Percentiles rank a stretch among this genome's conserved stretches.
Conservation (phyloP, 2,329 filamentous ascomycete genomes). For the Fusarium annulatum region DNA sequence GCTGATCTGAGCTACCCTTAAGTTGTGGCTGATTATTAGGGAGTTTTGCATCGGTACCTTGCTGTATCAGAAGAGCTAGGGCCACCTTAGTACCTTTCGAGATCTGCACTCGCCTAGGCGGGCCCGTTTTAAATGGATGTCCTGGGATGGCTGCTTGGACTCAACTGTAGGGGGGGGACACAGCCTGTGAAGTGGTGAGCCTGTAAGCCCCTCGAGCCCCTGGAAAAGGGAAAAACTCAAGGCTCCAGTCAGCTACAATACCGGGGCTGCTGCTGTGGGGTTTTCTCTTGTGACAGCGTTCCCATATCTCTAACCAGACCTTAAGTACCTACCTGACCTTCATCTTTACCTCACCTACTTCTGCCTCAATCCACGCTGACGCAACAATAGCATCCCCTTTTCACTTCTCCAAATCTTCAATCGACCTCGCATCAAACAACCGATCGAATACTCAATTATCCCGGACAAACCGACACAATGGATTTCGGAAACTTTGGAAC, state of each 20-base stretch:
- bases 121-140: slow-evolving; percentile 19
- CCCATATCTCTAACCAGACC: slow-evolving; percentile 36
- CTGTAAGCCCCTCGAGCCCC: slow-evolving; percentile 39
- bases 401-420: slow-evolving; percentile 25
- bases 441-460: slow-evolving; percentile 6
- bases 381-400: slow-evolving; percentile 33
- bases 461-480: slow-evolving; percentile 52
- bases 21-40: slow-evolving; percentile 7
- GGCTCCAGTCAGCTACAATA: slow-evolving; percentile 25
- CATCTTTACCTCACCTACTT: not conserved
- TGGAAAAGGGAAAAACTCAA: slow-evolving; percentile 40
- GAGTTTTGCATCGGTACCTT: slow-evolving; percentile 15
- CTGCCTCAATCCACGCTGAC: slow-evolving; percentile 40
- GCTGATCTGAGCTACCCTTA: not conserved
- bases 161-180: slow-evolving; percentile 5
- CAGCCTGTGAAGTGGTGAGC: not conserved
- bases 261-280: slow-evolving; percentile 12
- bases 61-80: slow-evolving; percentile 35
- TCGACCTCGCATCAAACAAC: slow-evolving; percentile 14
- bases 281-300: slow-evolving; percentile 50
- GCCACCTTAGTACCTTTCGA: slow-evolving; percentile 26
- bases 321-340: not conserved
- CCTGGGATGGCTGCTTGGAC: not conserved
- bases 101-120: slow-evolving; percentile 36
- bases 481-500: slow-evolving; percentile 62